Conservation (phyloP, 257 asterid species). For the Fraxinus pennsylvanica region DNA sequence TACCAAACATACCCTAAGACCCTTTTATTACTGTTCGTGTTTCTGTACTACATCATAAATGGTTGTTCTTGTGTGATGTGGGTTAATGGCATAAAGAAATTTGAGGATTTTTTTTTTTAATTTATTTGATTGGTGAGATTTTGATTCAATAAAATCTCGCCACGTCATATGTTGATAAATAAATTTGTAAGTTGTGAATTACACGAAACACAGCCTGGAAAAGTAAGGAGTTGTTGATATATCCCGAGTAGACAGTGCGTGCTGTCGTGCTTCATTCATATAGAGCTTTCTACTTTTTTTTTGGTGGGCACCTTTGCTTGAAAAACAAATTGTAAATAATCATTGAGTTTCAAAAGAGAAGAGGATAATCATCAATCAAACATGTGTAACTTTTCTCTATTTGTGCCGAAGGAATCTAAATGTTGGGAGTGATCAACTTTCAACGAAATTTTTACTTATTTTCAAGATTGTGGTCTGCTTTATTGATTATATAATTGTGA, state of each 20-base stretch:
- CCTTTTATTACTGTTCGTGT: too few species aligned
- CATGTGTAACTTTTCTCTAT: slow-evolving; percentile 22
- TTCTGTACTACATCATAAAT: too few species aligned
- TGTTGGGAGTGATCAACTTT: neutral
- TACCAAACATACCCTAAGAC: too few species aligned
- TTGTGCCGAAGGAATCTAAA: slow-evolving; percentile 17
- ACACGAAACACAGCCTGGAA: too few species aligned
- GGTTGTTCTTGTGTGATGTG: too few species aligned
- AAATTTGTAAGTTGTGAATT: too few species aligned
- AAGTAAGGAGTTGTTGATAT: slow-evolving; percentile 16
- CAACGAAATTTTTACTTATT: neutral
- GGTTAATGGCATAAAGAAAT: too few species aligned
- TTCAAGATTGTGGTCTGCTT: neutral
- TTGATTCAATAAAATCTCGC: too few species aligned
- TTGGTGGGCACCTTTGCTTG: slow-evolving; percentile 31
- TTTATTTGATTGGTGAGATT: too few species aligned
- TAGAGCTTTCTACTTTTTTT: slow-evolving; percentile 29
- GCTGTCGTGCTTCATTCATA: slow-evolving; percentile 40
- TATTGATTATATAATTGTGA: neutral
- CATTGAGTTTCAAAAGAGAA: slow-evolving; percentile 33
- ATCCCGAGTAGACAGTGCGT: slow-evolving; percentile 45
- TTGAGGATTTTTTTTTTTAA: too few species aligned
- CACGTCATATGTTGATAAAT: too few species aligned
- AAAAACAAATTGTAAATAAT: slow-evolving; percentile 33
- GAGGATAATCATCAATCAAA: slow-evolving; percentile 17